phyloP scores from a whole-genome alignment of 768 basidiomycete species.

The Phylloporus sp. region DNA sequence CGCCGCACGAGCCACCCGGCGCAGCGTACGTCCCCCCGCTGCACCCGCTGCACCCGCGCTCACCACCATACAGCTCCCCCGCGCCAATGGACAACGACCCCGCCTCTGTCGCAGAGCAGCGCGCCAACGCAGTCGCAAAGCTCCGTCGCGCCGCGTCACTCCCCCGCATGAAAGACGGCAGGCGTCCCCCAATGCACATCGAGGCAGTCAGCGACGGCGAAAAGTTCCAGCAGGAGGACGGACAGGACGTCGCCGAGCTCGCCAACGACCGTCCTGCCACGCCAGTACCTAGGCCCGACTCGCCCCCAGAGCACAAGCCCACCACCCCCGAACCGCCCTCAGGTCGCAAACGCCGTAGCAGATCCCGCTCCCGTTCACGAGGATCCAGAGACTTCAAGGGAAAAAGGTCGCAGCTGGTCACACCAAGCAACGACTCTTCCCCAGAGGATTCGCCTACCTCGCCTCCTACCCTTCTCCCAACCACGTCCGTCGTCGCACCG shows the following conservation, averaged over 20 bases:
- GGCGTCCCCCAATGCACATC: constrained; percentile 82
- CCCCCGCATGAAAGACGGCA: constrained; percentile 87
- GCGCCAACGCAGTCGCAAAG: constrained; percentile 84
- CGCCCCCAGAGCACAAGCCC: constrained; percentile 27
- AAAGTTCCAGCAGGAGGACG: constrained; percentile 44
- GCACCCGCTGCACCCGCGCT: background rate
- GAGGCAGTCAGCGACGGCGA: constrained; percentile 84
- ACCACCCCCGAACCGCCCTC: constrained; percentile 42
- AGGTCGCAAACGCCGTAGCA: constrained; percentile 59
- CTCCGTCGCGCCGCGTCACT: constrained; percentile 89
- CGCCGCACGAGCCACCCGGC: constrained; percentile 3
- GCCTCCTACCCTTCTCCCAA: constrained; percentile 21
- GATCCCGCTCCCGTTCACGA: constrained; percentile 59
- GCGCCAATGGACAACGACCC: constrained; percentile 34
- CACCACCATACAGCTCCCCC: constrained; percentile 5
- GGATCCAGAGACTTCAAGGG: constrained; percentile 71
- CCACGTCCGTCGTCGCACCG: constrained; percentile 41
- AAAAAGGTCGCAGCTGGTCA: constrained; percentile 48
- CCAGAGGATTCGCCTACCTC: constrained; percentile 50
- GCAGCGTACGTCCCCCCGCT: constrained; percentile 5
- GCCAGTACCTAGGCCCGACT: constrained; percentile 24
- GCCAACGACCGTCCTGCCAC: constrained; percentile 5
- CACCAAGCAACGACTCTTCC: constrained; percentile 64
- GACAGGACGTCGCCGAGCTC: constrained; percentile 10
- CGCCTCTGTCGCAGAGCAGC: constrained; percentile 63